Evolutionary conservation across 2,329 filamentous ascomycete species (phyloP).

Genomic region (Exophiala phaeomuriformis): DNA sequence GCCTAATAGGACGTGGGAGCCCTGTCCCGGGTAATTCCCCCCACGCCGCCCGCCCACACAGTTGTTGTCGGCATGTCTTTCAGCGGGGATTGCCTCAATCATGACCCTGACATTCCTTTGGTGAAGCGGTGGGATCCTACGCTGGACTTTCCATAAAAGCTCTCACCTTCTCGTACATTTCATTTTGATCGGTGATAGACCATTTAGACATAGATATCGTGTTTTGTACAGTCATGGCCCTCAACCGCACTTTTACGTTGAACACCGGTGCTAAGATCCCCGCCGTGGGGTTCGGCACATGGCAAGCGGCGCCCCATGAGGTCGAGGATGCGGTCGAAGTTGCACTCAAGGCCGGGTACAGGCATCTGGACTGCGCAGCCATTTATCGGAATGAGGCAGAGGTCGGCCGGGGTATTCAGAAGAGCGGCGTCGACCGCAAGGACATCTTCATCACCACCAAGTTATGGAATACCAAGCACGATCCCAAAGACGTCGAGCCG

Average conservation of each 20-base stretch:
- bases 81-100: not conserved
- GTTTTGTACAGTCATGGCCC: constrained; percentile 10
- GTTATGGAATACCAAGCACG: constrained; percentile 53
- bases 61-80: not conserved
- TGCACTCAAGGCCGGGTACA: constrained; percentile 37
- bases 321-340: constrained; percentile 44
- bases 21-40: not conserved
- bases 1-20: not conserved
- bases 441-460: constrained; percentile 49
- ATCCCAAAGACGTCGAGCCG: constrained; percentile 43
- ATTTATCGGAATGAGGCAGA: constrained; percentile 41
- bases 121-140: too few species aligned
- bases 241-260: constrained; percentile 26
- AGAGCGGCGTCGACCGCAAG: constrained; percentile 23
- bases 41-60: not conserved
- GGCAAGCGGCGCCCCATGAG: constrained; percentile 38
- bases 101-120: not conserved
- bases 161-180: too few species aligned
- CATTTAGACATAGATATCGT: not conserved
- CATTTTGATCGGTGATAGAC: not conserved
- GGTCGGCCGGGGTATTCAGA: constrained; percentile 42
- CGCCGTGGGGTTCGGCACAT: constrained; percentile 31
- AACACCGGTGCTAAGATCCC: constrained; percentile 32
- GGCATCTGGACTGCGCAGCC: constrained; percentile 42
- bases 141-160: too few species aligned